Evolutionary conservation across 805 yeast genomes (phyloP), one percentile per base, ranked within the genome.

Genomic region (Huiozyma naganishii): DNA sequence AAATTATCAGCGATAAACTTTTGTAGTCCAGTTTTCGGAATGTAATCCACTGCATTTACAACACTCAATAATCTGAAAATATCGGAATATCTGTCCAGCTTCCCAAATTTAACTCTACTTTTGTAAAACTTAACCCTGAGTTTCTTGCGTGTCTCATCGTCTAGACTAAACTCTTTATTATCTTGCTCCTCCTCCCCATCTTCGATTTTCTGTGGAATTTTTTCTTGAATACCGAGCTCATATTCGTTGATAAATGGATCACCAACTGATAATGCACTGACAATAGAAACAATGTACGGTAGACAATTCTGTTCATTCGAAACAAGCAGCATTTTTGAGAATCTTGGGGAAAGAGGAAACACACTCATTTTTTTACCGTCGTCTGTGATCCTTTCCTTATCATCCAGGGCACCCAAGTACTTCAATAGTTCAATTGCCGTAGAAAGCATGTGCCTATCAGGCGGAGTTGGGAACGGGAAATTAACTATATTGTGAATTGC

Each of bases 391-490:
- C 59, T 60, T 28, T 69, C 77, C 2, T 72, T 68, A 7, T 63
- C 61, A 33, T 65, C 66, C 47, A 92, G 64, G 0, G 97, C 98
- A 7, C 96, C 96, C 29, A 92, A 62, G 50, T 76, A 74, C 37
- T 75, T 72, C 45, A 92, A 68, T 10, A 87, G 57, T 44, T 71
- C 72, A 48, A 86, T 80, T 0, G 96, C 94, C 44, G 72, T 76
- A 1, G 59, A 61, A 36, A 92, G 66, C 32, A 82, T 68, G 0
- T 41, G 39, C 43, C 81, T 66, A 41, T 80, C 83, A 0, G 97
- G 97, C 2, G 95, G 85, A 0, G 97, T 89, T 4, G 97, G 95
- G 66, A 92, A 92, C 32, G 98, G 98, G 68, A 92, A 92, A 55
- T 92, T 90, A 23, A 79, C 68, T 33, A 92, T 81, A 42, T 83